These are phyloP conservation scores for Ploettnerulaceae sp. DNA, from an alignment of 2,329 filamentous ascomycete genomes.

Conservation along the genomic window DNA sequence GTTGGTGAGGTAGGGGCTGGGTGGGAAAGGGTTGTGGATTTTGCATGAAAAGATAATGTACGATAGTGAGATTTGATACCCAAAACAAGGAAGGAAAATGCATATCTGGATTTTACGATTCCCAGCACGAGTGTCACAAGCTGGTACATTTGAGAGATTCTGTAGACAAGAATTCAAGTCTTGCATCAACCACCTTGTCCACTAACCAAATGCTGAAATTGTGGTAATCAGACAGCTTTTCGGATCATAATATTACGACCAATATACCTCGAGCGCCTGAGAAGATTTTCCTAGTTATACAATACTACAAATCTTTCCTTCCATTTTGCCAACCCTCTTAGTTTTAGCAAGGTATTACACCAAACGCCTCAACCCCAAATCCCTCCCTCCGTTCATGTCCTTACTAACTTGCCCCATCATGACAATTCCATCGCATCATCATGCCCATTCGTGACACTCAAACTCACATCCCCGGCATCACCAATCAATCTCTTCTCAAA, in stretches of 20 bases:
- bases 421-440: slow-evolving; percentile 63
- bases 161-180: too few species aligned
- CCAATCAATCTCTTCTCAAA: slow-evolving; percentile 93
- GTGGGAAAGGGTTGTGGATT: slow-evolving; percentile 34
- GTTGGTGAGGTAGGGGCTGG: slow-evolving; percentile 45
- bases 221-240: too few species aligned
- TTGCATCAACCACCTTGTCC: too few species aligned
- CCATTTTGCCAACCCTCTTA: background rate
- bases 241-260: background rate
- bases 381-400: background rate
- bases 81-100: slow-evolving; percentile 6
- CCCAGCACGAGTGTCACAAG: too few species aligned
- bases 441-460: slow-evolving; percentile 52
- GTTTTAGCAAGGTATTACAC: slow-evolving; percentile 1
- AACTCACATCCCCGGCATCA: slow-evolving; percentile 73
- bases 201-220: too few species aligned
- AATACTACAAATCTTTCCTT: slow-evolving; percentile 4
- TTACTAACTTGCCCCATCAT: slow-evolving; percentile 19
- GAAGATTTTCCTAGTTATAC: slow-evolving; percentile 17
- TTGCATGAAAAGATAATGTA: slow-evolving; percentile 28
- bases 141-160: too few species aligned
- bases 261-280: background rate
- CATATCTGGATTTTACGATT: background rate
- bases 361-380: slow-evolving; percentile 16
- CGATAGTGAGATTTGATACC: slow-evolving; percentile 16